phyloP scores from a whole-genome alignment of 192 early-diverging fungal genomes.

The Coemansia sp. region DNA sequence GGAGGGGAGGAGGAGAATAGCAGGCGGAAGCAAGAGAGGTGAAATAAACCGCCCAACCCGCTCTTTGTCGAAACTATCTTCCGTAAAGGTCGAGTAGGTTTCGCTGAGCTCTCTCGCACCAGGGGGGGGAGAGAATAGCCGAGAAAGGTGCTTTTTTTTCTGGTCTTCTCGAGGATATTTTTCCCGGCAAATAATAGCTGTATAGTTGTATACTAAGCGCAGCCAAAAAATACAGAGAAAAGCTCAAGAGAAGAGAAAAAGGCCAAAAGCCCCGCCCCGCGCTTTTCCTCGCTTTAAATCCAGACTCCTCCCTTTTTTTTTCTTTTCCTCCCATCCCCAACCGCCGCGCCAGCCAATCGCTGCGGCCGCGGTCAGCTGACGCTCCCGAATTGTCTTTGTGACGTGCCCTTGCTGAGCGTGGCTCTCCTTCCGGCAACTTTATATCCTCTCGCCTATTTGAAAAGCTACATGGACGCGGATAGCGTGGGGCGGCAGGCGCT shows the following conservation, averaged over 20 bases:
- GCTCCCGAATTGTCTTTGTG: no score
- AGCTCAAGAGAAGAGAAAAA: slow-evolving; percentile 18
- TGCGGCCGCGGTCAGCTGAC: not conserved
- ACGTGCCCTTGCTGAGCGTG: no score
- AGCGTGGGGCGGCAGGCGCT: not conserved
- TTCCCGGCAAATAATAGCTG: slow-evolving; percentile 21
- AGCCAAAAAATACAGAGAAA: slow-evolving; percentile 36
- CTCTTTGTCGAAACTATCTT: no score
- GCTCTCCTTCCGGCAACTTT: no score
- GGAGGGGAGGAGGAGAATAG: no score
- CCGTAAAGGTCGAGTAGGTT: no score
- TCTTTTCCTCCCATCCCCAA: not conserved
- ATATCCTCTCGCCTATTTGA: no score
- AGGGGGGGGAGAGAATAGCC: no score
- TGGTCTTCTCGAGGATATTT: slow-evolving; percentile 4
- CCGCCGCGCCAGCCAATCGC: not conserved
- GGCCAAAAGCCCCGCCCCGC: slow-evolving; percentile 1
- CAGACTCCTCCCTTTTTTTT: not conserved
- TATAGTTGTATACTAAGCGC: slow-evolving; percentile 22
- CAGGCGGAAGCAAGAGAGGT: no score
- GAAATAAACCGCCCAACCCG: no score
- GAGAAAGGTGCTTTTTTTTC: slow-evolving; percentile 3
- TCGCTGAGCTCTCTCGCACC: no score
- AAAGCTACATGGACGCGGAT: not conserved
- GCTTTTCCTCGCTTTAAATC: not conserved